phyloP scores from a whole-genome alignment of 2,329 filamentous ascomycete genomes.

The Trichoderma semiorbis region DNA sequence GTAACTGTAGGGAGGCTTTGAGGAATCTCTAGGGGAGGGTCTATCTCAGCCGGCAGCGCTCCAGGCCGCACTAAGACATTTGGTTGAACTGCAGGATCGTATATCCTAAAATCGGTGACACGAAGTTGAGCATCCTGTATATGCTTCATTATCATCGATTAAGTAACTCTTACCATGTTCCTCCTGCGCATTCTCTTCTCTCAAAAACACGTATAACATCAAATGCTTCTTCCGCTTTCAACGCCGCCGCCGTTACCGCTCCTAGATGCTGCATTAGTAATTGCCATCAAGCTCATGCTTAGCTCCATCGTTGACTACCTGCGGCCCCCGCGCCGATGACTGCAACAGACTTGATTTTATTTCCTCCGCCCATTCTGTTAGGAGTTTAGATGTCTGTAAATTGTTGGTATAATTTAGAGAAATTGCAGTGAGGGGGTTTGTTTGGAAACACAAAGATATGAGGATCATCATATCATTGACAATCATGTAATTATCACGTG shows the following conservation, averaged over 20 bases:
- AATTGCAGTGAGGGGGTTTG: background rate
- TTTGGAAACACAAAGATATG: background rate
- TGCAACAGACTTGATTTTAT: constrained; percentile 17
- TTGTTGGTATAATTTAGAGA: background rate
- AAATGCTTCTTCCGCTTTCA: constrained; percentile 44
- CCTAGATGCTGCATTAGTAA: constrained; percentile 31
- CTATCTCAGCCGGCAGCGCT: constrained; percentile 41
- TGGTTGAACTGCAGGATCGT: constrained; percentile 42
- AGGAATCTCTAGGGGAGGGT: constrained; percentile 45
- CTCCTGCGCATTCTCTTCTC: constrained; percentile 40
- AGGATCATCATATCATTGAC: background rate
- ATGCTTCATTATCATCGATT: background rate
- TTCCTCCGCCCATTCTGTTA: constrained; percentile 14
- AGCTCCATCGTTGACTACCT: background rate
- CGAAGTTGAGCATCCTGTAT: background rate
- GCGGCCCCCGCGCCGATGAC: constrained; percentile 19
- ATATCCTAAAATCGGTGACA: constrained; percentile 41
- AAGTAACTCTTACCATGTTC: constrained; percentile 39
- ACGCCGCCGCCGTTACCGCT: constrained; percentile 45
- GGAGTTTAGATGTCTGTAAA: background rate
- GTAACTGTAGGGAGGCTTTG: constrained; percentile 38
- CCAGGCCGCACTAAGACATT: constrained; percentile 40
- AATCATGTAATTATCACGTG: constrained; percentile 15
- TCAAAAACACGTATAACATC: constrained; percentile 43
- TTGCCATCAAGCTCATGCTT: background rate